Percentiles rank a stretch among this genome's conserved stretches.
These are phyloP conservation scores for Vitis hybrid DNA, from an alignment of 177 flowering plant species.

Conservation along the genomic window DNA sequence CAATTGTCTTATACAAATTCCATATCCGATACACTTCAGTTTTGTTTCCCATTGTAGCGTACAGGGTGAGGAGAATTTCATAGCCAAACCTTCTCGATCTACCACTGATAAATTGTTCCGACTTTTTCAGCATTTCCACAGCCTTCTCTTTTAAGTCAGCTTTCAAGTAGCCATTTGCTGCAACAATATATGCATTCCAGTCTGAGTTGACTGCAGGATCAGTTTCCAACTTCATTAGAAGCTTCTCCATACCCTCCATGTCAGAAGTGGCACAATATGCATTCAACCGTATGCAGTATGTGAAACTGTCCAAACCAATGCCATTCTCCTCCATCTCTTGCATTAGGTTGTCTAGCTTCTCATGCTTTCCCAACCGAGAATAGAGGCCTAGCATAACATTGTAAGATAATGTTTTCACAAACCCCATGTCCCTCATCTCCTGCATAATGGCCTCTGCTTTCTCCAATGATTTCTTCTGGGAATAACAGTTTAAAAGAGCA, in stretches of 20 bases:
- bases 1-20: conserved; percentile 20
- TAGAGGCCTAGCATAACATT: conserved; percentile 46
- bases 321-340: conserved; percentile 41
- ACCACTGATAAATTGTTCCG: conserved; percentile 25
- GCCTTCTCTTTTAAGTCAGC: conserved; percentile 39
- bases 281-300: conserved; percentile 24
- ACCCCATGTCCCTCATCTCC: conserved; percentile 31
- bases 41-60: conserved; percentile 30
- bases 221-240: conserved; percentile 35
- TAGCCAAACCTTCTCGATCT: conserved; percentile 11
- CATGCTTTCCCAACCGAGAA: conserved; percentile 16
- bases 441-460: conserved; percentile 42
- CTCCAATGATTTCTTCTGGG: conserved; percentile 15
- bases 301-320: conserved; percentile 16
- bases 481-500: conserved; percentile 34
- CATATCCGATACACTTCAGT: conserved; percentile 52
- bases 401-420: conserved; percentile 18
- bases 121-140: conserved; percentile 22
- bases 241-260: conserved; percentile 40
- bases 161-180: conserved; percentile 42
- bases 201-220: conserved; percentile 26
- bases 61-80: conserved; percentile 28
- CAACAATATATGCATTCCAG: conserved; percentile 30
- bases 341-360: conserved; percentile 29
- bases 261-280: conserved; percentile 27